phyloP scores from a whole-genome alignment of 2,329 filamentous ascomycete species.

The Grosmannia huntii region DNA sequence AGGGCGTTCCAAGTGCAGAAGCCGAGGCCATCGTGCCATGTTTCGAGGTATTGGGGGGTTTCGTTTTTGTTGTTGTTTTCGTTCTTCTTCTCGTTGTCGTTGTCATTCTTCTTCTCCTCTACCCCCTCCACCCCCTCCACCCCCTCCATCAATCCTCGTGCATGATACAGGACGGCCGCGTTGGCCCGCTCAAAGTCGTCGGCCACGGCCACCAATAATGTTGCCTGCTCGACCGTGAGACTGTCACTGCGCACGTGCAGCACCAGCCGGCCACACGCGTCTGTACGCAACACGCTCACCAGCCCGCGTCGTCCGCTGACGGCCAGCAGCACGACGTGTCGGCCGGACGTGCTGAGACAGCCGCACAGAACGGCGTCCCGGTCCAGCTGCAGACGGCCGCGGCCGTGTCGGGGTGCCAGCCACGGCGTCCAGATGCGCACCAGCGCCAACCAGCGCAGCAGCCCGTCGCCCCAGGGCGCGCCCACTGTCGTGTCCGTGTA shows the following conservation, averaged over 20 bases:
- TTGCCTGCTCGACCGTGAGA: conserved; percentile 36
- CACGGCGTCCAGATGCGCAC: conserved; percentile 72
- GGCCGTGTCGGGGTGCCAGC: conserved; percentile 80
- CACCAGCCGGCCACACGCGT: conserved; percentile 50
- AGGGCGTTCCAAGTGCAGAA: conserved; percentile 97
- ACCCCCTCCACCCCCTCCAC: neutral
- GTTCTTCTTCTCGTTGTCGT: too few species aligned
- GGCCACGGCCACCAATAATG: conserved; percentile 58
- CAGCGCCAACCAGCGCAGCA: conserved; percentile 61
- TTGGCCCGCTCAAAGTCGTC: conserved; percentile 63
- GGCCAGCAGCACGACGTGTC: conserved; percentile 65
- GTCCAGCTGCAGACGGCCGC: conserved; percentile 50
- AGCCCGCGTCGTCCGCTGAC: conserved; percentile 63
- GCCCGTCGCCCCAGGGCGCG: conserved; percentile 38
- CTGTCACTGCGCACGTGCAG: conserved; percentile 64
- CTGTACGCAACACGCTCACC: conserved; percentile 54
- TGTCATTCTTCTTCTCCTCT: too few species aligned
- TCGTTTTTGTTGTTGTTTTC: too few species aligned
- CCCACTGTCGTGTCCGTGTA: conserved; percentile 47
- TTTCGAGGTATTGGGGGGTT: conserved; percentile 59
- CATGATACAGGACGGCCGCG: conserved; percentile 75
- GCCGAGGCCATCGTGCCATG: conserved; percentile 85
- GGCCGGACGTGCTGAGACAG: conserved; percentile 60
- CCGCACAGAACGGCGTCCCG: conserved; percentile 69
- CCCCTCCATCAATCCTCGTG: conserved; percentile 49